Conservation (phyloP, 805 yeast species). For the Alloascoidea africana region DNA sequence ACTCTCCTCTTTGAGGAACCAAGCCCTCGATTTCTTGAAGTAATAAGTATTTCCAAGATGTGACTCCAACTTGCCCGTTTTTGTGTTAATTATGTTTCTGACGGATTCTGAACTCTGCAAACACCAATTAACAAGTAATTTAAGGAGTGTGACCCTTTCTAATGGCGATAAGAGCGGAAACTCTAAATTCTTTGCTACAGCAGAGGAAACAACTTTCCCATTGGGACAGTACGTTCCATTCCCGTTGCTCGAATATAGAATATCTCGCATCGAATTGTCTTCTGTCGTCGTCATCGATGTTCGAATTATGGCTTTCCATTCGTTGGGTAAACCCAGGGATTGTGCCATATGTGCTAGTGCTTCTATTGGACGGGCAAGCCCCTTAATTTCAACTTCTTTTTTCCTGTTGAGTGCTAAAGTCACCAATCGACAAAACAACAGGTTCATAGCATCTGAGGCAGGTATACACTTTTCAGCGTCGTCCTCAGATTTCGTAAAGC, state of each 20-base stretch:
- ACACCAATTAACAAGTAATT: neutral
- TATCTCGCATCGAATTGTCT: neutral
- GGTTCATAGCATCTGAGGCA: neutral
- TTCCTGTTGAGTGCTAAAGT: conserved; percentile 1
- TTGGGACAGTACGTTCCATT: no score
- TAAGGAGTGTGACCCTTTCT: neutral
- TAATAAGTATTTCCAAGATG: neutral
- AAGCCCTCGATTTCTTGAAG: neutral
- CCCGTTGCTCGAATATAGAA: neutral
- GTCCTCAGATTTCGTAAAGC: neutral
- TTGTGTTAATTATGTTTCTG: neutral
- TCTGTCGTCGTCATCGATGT: neutral
- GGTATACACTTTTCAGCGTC: neutral
- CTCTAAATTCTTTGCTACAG: neutral
- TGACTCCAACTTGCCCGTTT: neutral
- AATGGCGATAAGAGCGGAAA: neutral
- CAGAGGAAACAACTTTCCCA: neutral
- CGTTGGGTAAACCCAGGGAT: neutral
- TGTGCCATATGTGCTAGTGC: neutral
- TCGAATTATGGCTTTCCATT: neutral
- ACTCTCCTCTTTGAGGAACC: no score
- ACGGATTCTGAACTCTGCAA: neutral
- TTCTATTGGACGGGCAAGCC: neutral
- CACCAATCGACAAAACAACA: neutral
- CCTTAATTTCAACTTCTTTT: neutral